Base-by-base conservation (phyloP, 805 yeast genomes). In the Metschnikowia lachancei region DNA sequence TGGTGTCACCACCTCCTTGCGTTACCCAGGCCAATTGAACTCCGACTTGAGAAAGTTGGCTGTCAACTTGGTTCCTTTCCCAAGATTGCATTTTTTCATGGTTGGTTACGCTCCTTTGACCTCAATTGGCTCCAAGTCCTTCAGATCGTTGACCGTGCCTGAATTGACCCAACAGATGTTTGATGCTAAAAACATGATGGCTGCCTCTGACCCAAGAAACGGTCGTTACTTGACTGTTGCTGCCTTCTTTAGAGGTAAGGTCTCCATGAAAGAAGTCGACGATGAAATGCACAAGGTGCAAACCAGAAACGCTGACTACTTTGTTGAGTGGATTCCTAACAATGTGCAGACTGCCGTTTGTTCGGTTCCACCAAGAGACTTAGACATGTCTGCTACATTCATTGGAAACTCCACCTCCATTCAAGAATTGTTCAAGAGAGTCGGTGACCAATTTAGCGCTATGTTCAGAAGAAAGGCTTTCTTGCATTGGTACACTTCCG, bases 281-380 rank as follows among this genome's bases (percentile, higher is more conserved):
- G 97, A 90, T 65, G 95, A 88, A 69, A 87, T 89, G 90, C 80
- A 75, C 67, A 82, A 81, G 65, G 87, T 87, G 52, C 94, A 88
- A 72, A 80, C 84, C 52, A 83, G 85, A 70, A 85, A 88, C 70
- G 76, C 89, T 19, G 81, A 83, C 49, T 83, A 85, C 67, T 90
- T 90, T 61, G 97, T 90, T 44, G 96, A 89, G 68, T 90, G 96
- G 96, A 90, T 90, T 70, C 96, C 97, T 60, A 87, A 87, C 69
- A 90, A 90, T 63, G 95, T 90, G 55, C 96, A 90, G 75, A 85
- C 96, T 31, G 90, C 97, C 40, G 88, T 90, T 47, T 90, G 97
- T 71, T 82, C 91, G 18, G 94, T 88, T 50, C 87, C 97, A 32
- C 96, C 96, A 58, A 80, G 78, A 67, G 92, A 78, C 60, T 75